Percentiles rank a stretch among this genome's conserved stretches.
phyloP scores from a whole-genome alignment of 176 grass and related monocot species.

The Triticum urartu region DNA sequence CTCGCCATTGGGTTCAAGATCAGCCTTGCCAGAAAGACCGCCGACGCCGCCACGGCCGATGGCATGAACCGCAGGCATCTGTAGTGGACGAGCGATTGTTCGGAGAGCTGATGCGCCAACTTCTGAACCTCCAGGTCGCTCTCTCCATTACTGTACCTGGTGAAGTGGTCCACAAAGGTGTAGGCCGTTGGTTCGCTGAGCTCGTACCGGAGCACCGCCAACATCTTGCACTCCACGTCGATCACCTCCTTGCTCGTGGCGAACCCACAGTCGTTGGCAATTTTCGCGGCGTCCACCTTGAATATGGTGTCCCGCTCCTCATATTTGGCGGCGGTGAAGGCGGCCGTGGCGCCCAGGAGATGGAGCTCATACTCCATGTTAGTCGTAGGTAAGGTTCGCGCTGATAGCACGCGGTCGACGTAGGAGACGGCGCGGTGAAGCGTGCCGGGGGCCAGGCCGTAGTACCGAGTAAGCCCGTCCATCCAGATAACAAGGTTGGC shows the following conservation, averaged over 20 bases:
- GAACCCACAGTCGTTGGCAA: background rate
- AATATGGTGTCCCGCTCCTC: background rate
- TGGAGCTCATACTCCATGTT: background rate
- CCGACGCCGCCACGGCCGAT: conserved; percentile 29
- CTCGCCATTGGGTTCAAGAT: background rate
- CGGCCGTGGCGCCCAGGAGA: conserved; percentile 22
- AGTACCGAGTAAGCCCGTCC: background rate
- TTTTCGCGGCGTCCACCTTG: background rate
- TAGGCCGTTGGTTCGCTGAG: conserved; percentile 23
- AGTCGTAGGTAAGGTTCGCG: background rate
- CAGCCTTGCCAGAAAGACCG: conserved; percentile 30
- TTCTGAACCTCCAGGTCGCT: background rate
- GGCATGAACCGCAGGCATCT: background rate
- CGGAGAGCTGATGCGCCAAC: background rate
- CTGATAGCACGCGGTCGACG: conserved; percentile 26
- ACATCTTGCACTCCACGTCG: conserved; percentile 4
- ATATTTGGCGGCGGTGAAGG: conserved; percentile 35
- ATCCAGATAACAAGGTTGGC: conserved; percentile 19
- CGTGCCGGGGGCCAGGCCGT: background rate
- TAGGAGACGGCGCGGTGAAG: conserved; percentile 31
- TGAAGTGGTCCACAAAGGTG: conserved; percentile 40
- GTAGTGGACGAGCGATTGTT: conserved; percentile 2
- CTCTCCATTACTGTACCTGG: background rate
- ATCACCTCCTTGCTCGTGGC: background rate
- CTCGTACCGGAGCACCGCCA: conserved; percentile 9